Percentiles rank a stretch among this genome's conserved stretches.
These are phyloP conservation scores for Podospora pseudopauciseta DNA, from an alignment of 495 filamentous ascomycete genomes.

Conservation along the genomic window DNA sequence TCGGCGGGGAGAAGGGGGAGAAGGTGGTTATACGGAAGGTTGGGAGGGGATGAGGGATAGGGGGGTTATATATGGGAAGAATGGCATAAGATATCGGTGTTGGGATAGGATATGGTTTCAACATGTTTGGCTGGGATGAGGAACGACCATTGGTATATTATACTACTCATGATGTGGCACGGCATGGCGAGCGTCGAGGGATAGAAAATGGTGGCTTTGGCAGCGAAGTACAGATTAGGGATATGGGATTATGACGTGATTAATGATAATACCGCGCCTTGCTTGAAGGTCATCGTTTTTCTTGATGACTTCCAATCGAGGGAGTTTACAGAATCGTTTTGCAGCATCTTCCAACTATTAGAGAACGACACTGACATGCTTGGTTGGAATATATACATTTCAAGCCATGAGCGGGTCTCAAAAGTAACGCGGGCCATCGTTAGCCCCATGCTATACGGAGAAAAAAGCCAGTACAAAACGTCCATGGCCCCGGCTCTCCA, in stretches of 20 bases:
- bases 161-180: background rate
- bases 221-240: background rate
- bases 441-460: background rate
- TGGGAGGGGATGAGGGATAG: background rate
- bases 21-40: slow-evolving; percentile 66
- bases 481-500: background rate
- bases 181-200: background rate
- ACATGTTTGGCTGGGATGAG: background rate
- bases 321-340: background rate
- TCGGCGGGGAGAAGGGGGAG: slow-evolving; percentile 53
- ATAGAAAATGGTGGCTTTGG: background rate
- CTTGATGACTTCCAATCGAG: background rate
- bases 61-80: background rate
- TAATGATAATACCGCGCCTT: background rate
- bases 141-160: background rate
- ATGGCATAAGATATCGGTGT: background rate
- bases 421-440: background rate
- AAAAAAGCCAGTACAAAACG: background rate
- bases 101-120: background rate
- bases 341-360: background rate
- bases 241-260: background rate
- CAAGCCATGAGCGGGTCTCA: background rate
- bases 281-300: background rate
- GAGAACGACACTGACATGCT: background rate
- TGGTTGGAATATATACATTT: slow-evolving; percentile 3